Conservation (phyloP, 1,284 basidiomycete species). For the Quambalaria eucalypti region DNA sequence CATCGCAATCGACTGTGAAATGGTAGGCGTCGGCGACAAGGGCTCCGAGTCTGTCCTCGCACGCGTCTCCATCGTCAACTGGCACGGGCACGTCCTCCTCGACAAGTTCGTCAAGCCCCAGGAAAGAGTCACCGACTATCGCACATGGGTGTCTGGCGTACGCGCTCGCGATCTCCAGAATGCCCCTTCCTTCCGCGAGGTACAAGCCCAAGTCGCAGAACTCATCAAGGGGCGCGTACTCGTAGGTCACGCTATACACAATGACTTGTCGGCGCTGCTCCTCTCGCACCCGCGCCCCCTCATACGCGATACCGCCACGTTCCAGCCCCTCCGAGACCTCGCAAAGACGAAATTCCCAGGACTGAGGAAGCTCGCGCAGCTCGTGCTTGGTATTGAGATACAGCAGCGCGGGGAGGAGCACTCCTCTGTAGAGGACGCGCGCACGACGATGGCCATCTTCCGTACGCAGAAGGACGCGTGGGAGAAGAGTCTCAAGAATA, state of each 20-base stretch:
- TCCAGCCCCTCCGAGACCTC: conserved; percentile 52
- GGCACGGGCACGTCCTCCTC: conserved; percentile 67
- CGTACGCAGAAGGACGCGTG: conserved; percentile 75
- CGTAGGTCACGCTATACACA: conserved; percentile 86
- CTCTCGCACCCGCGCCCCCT: conserved; percentile 75
- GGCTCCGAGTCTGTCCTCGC: conserved; percentile 76
- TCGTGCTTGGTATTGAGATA: conserved; percentile 73
- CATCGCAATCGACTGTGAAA: conserved; percentile 85
- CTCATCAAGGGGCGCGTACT: conserved; percentile 71
- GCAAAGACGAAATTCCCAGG: conserved; percentile 60
- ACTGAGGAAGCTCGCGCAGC: conserved; percentile 68
- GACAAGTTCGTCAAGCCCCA: conserved; percentile 81
- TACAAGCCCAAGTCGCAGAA: conserved; percentile 71
- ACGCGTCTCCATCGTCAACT: conserved; percentile 85
- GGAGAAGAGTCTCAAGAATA: conserved; percentile 53
- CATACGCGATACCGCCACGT: conserved; percentile 73
- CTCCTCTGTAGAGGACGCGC: conserved; percentile 61
- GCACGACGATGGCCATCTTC: conserved; percentile 92
- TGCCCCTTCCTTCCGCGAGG: conserved; percentile 64
- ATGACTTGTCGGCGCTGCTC: conserved; percentile 81
- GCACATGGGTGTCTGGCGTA: conserved; percentile 84
- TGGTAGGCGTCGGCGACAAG: conserved; percentile 84
- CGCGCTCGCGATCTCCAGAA: conserved; percentile 64
- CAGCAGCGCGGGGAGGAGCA: conserved; percentile 53
- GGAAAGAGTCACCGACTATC: conserved; percentile 84